Evolutionary conservation across 495 filamentous ascomycete genomes (phyloP), one percentile per base, ranked within the genome.

Genomic region (Penicillium diatomitis): DNA sequence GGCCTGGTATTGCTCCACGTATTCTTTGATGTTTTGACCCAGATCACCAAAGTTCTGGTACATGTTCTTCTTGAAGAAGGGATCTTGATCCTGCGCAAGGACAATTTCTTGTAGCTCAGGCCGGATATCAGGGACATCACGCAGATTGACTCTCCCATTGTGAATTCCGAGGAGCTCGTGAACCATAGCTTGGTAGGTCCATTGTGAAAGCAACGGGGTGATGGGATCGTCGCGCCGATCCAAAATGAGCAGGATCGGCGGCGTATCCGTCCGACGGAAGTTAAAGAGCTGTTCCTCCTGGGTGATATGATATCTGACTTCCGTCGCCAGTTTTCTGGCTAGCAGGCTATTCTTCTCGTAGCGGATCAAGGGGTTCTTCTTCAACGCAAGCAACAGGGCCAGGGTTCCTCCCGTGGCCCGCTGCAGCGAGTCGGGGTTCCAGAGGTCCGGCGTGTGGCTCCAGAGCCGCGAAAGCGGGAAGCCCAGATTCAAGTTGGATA

Each of bases 1-100:
- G 30, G 83, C 87, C 57, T 96, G 92, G 62, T 96, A 97, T 53
- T 96, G 92, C 63, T 94, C 88, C 50, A 98, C 92, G 64, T 97
- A 97, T 51, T 96, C 90, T 63, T 97, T 97, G 64, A 96, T 96
- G 61, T 95, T 97, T 46, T 92, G 87, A 20, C 92, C 92, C 12
- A 98, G 78, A 54, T 98, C 92, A 38, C 92, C 92, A 64, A 97
- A 98, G 58, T 98, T 98, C 57, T 95, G 82, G 58, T 90, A 98
- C 94, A 98, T 97, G 64, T 98, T 98, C 71, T 95, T 96, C 69
- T 96, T 96, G 71, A 97, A 98, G 71, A 98, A 98, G 0, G 92
- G 94, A 60, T 98, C 92, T 64, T 97, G 94, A 52, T 97, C 94
- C 66, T 94, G 94, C 2, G 91, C 95, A 12, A 98, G 71, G 8